phyloP scores from a whole-genome alignment of 2,329 filamentous ascomycete genomes.

The Juglanconis oblonga region DNA sequence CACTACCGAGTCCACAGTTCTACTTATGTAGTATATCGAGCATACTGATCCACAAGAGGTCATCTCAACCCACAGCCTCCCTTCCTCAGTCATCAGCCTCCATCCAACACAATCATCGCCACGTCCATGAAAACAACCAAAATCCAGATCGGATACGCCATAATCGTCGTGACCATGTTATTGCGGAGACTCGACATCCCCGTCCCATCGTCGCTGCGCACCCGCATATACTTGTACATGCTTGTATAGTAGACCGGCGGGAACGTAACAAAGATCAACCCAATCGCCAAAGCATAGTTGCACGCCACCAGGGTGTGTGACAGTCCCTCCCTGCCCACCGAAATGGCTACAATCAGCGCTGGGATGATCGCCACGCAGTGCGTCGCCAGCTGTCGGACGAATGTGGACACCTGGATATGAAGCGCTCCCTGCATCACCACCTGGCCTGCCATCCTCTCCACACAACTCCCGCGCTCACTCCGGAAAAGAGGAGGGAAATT shows the following conservation, averaged over 20 bases:
- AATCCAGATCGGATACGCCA: conserved; percentile 23
- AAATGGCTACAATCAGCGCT: conserved; percentile 27
- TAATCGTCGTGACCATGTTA: conserved; percentile 11
- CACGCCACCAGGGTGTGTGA: conserved; percentile 26
- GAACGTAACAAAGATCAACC: conserved; percentile 28
- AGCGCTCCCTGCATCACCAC: conserved; percentile 37
- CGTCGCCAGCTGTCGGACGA: conserved; percentile 27
- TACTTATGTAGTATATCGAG: neutral
- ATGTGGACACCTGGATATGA: conserved; percentile 25
- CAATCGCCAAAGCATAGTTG: conserved; percentile 27
- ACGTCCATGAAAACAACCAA: conserved; percentile 25
- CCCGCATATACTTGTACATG: conserved; percentile 26
- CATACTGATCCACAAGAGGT: neutral
- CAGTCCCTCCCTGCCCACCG: conserved; percentile 28
- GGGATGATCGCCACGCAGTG: conserved; percentile 29
- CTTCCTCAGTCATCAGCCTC: conserved; percentile 17
- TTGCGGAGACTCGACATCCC: conserved; percentile 21
- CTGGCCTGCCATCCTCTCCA: conserved; percentile 74
- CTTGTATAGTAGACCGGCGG: conserved; percentile 29
- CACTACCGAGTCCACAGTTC: neutral
- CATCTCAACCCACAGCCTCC: neutral
- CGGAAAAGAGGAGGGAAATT: conserved; percentile 64
- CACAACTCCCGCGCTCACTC: conserved; percentile 63
- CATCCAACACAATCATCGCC: conserved; percentile 23
- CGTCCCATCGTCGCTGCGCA: conserved; percentile 18